Conservation (phyloP, 495 filamentous ascomycete genomes). For the Penicillium cataractarum region DNA sequence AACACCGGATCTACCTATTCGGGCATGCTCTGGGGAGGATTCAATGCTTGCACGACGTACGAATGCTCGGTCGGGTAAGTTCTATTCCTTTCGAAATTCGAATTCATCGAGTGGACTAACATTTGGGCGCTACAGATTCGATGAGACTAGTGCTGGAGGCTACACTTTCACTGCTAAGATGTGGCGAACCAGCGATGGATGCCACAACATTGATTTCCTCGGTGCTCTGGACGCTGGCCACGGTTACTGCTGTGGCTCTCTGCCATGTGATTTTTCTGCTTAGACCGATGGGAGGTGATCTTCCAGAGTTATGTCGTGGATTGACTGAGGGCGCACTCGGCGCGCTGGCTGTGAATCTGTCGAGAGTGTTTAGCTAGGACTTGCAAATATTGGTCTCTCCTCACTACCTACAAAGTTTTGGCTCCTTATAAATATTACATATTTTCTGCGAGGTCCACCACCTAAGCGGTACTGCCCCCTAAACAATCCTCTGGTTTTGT, state of each 20-base stretch:
- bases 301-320: neutral
- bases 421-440: no score
- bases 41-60: conserved; percentile 2
- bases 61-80: conserved; percentile 11
- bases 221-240: conserved; percentile 14
- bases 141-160: conserved; percentile 12
- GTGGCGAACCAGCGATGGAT: conserved; percentile 18
- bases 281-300: neutral
- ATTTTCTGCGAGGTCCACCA: no score
- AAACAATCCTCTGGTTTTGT: no score
- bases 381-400: no score
- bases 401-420: no score
- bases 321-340: no score
- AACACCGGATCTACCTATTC: conserved; percentile 13
- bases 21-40: conserved; percentile 14
- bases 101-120: neutral
- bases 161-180: conserved; percentile 13
- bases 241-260: conserved; percentile 19
- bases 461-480: no score
- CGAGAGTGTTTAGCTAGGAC: no score
- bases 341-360: no score
- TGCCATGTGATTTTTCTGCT: conserved; percentile 14
- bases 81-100: no score
- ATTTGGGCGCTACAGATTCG: conserved; percentile 2
- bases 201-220: conserved; percentile 21